Evolutionary conservation across 1,284 basidiomycete species (phyloP).

Genomic region (Moesziomyces parantarcticus): DNA sequence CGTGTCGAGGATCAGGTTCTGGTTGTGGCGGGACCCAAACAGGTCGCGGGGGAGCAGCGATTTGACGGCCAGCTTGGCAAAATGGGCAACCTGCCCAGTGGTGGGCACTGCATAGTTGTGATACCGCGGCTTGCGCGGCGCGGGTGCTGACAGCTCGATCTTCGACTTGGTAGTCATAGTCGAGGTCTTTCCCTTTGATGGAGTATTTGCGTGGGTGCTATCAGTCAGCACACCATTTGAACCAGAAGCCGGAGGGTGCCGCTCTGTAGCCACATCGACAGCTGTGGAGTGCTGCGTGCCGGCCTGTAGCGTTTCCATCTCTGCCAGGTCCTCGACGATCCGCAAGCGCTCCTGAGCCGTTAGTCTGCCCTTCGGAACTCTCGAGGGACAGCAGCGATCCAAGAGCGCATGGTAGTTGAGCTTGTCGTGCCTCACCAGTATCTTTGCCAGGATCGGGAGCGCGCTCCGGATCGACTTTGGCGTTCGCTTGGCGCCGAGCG

Average conservation of each 20-base stretch:
- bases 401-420: slow-evolving; percentile 79
- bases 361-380: slow-evolving; percentile 70
- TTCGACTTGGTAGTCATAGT: not conserved
- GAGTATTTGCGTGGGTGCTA: not conserved
- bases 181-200: not conserved
- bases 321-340: slow-evolving; percentile 74
- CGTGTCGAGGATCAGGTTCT: slow-evolving; percentile 74
- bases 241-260: not conserved
- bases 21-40: slow-evolving; percentile 82
- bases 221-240: not conserved
- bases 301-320: slow-evolving; percentile 22
- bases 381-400: slow-evolving; percentile 78
- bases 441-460: slow-evolving; percentile 73
- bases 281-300: not conserved
- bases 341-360: slow-evolving; percentile 72
- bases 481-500: slow-evolving; percentile 71
- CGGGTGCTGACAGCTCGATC: slow-evolving; percentile 10
- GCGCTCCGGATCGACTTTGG: slow-evolving; percentile 77
- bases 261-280: not conserved
- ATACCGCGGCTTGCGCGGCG: slow-evolving; percentile 76
- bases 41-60: slow-evolving; percentile 79
- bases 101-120: slow-evolving; percentile 78
- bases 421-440: slow-evolving; percentile 77
- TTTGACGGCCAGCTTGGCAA: slow-evolving; percentile 72
- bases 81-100: slow-evolving; percentile 72